Evolutionary conservation across 1,139 yeast species (phyloP).

Genomic region (Wickerhamomyces sp.): DNA sequence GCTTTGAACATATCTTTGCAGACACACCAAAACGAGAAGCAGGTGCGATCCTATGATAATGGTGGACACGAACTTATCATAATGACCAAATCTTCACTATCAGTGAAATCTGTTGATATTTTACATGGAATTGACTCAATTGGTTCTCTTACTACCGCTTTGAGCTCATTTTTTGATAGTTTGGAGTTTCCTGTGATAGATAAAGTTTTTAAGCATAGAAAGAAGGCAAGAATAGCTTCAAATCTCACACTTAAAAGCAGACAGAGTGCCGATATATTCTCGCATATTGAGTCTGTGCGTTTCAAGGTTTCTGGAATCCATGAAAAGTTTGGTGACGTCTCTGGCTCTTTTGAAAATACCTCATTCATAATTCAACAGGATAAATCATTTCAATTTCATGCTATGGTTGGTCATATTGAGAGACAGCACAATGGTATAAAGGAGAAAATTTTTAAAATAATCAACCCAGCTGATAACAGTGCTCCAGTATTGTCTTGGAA

Average conservation of each 20-base stretch:
- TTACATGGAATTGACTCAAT: constrained; percentile 11
- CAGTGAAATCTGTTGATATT: constrained; percentile 14
- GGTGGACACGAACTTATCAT: constrained; percentile 20
- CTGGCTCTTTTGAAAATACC: constrained; percentile 25
- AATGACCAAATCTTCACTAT: constrained; percentile 10
- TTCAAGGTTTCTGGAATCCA: constrained; percentile 29
- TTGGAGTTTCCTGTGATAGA: constrained; percentile 12
- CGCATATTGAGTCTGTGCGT: constrained; percentile 19
- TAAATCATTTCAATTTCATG: constrained; percentile 30
- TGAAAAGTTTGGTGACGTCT: constrained; percentile 44
- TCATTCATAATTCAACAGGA: constrained; percentile 33
- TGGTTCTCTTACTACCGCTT: constrained; percentile 5
- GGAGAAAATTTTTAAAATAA: constrained; percentile 31
- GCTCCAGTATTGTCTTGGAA: constrained; percentile 32
- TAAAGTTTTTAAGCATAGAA: constrained; percentile 18
- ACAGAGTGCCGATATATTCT: constrained; percentile 18
- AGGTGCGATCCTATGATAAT: constrained; percentile 20
- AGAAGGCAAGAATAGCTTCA: constrained; percentile 19
- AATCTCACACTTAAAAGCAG: constrained; percentile 25
- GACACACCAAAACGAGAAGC: constrained; percentile 13
- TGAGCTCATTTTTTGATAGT: constrained; percentile 1
- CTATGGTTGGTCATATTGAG: constrained; percentile 6
- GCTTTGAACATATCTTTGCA: constrained; percentile 7
- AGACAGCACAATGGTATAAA: constrained; percentile 21
- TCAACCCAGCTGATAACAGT: constrained; percentile 28